phyloP scores from a whole-genome alignment of 2,329 filamentous ascomycete genomes.

The Stagonosporopsis chrysanthemi region DNA sequence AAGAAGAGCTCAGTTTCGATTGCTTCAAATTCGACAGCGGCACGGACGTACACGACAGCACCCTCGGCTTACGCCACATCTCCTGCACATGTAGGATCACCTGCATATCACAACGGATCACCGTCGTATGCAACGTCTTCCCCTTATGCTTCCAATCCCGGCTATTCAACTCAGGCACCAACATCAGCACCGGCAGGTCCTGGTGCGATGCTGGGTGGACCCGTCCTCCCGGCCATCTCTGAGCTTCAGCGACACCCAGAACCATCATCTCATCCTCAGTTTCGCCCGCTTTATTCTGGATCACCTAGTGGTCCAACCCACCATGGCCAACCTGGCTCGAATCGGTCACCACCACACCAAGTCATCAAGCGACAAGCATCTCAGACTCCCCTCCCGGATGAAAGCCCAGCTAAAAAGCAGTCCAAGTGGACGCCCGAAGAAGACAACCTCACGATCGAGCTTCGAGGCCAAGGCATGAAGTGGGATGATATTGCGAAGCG shows the following conservation, averaged over 20 bases:
- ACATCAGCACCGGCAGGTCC: conserved; percentile 35
- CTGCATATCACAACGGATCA: conserved; percentile 41
- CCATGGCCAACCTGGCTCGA: conserved; percentile 35
- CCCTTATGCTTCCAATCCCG: conserved; percentile 40
- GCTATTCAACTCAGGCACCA: conserved; percentile 36
- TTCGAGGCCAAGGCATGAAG: conserved; percentile 91
- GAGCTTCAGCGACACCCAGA: conserved; percentile 50
- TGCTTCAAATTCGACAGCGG: conserved; percentile 51
- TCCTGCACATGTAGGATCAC: conserved; percentile 43
- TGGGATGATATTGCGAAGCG: conserved; percentile 98
- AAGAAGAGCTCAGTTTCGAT: conserved; percentile 53
- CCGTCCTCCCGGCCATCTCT: conserved; percentile 49
- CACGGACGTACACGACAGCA: conserved; percentile 45
- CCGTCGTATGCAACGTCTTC: conserved; percentile 42
- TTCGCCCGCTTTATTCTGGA: conserved; percentile 49
- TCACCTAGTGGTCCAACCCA: conserved; percentile 49
- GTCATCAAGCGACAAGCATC: conserved; percentile 49
- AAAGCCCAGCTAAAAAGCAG: conserved; percentile 62
- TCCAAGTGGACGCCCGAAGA: conserved; percentile 97
- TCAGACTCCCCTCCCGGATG: conserved; percentile 47
- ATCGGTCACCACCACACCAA: conserved; percentile 43
- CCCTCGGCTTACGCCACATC: conserved; percentile 48
- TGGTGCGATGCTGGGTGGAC: conserved; percentile 47
- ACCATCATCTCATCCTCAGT: conserved; percentile 48
- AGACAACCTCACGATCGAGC: conserved; percentile 90